Base-by-base conservation (phyloP, 768 basidiomycete genomes). In the Mrakia gelida region DNA sequence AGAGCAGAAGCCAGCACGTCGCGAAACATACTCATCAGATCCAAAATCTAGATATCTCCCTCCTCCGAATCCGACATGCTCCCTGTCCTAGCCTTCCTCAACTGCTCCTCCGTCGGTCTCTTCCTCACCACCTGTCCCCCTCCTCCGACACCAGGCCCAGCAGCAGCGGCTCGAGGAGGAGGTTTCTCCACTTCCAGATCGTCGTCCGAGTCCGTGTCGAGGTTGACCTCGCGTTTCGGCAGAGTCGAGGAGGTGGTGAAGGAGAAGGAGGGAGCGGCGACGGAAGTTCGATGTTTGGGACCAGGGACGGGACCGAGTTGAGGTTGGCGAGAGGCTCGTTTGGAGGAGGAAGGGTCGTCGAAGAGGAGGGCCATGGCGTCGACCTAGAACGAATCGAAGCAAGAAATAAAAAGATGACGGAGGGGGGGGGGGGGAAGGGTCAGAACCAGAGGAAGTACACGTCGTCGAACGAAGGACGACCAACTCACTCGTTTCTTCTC, bases 331-430 rank as follows among this genome's bases (percentile, higher is more conserved):
- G 72, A 41, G 34, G 68, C 18, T 26, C 34, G 68, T 7, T 71
- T 43, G 43, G 68, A 71, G n/a, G 68, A 4, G 26, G 59, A 59
- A n/a, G 59, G 59, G 28, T 59, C 26, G 59, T 73, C 41, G 56
- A 73, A 43, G 43, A 78, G 63, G n/a, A 78, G 73, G 23, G 77
- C 62, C 16, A 78, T 67, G 16, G 77, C 63, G n/a, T 63, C 61
- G 15, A 73, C 41, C 77, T 78, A n/a, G 63, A 59, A 28, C 0
- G 59, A 10, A 59, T 26, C 21, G 59, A 26, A 15, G 5, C 5
- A 59, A 26, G 21, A 41, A 75, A 32, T n/a, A n/a, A n/a, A n/a
- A n/a, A n/a, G n/a, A n/a, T n/a, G n/a, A n/a, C n/a, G n/a, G n/a
- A n/a, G n/a, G n/a, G n/a, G n/a, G 61, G 26, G 45, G 11, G 11